Conservation (phyloP, 2,329 filamentous ascomycete genomes). For the Cercospora nicotianae region DNA sequence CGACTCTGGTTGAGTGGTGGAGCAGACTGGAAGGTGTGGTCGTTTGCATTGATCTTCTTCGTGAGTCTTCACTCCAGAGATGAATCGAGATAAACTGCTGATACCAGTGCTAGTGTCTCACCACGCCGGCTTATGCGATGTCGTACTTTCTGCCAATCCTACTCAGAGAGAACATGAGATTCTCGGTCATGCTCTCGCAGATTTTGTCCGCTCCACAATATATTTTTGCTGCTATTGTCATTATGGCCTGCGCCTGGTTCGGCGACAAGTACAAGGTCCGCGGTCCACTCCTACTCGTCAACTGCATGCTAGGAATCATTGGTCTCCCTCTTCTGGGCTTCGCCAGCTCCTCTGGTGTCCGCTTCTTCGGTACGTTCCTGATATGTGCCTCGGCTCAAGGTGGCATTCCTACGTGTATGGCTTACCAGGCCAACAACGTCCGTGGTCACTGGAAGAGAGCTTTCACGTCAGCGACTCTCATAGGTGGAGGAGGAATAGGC, state of each 20-base stretch:
- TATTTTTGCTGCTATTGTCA: slow-evolving; percentile 62
- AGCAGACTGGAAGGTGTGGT: slow-evolving; percentile 6
- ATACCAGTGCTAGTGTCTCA: slow-evolving; percentile 35
- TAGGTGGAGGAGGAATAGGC: slow-evolving; percentile 17
- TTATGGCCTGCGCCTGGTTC: slow-evolving; percentile 59
- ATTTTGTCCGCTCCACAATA: slow-evolving; percentile 72
- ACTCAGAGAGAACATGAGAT: slow-evolving; percentile 63
- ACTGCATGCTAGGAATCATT: slow-evolving; percentile 62
- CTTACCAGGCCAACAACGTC: slow-evolving; percentile 82
- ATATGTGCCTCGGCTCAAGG: slow-evolving; percentile 71
- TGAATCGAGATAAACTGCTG: slow-evolving; percentile 4
- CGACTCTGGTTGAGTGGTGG: slow-evolving; percentile 6
- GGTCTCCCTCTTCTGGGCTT: slow-evolving; percentile 52
- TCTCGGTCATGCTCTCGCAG: slow-evolving; percentile 62
- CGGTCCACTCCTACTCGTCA: slow-evolving; percentile 67
- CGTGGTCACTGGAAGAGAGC: slow-evolving; percentile 23
- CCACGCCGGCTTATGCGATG: slow-evolving; percentile 68
- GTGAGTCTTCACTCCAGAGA: background rate
- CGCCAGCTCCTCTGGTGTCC: slow-evolving; percentile 54
- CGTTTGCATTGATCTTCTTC: slow-evolving; percentile 3
- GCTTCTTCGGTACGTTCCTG: slow-evolving; percentile 75
- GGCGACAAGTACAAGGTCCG: slow-evolving; percentile 68
- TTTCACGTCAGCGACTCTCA: slow-evolving; percentile 21
- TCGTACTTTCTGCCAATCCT: slow-evolving; percentile 79
- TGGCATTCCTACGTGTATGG: slow-evolving; percentile 70